phyloP scores from a whole-genome alignment of 2,329 filamentous ascomycete genomes.

The Ophiostoma sp. region DNA sequence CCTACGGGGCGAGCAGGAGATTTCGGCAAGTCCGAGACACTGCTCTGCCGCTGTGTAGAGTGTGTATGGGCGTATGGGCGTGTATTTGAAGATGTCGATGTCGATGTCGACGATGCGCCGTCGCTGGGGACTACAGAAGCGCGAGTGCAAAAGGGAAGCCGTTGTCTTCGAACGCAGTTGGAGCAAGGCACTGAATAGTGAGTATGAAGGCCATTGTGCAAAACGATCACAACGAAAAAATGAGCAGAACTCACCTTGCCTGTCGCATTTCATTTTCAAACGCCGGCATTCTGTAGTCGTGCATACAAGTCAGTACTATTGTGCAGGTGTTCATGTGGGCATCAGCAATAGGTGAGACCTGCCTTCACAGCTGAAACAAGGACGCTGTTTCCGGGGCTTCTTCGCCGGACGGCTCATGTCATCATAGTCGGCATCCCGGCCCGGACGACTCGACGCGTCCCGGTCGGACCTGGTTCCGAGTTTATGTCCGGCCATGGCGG shows the following conservation, averaged over 20 bases:
- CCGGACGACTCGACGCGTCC: neutral
- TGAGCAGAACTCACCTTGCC: neutral
- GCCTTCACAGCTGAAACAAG: slow-evolving; percentile 18
- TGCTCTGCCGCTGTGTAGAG: neutral
- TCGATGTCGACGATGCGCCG: neutral
- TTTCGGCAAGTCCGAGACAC: neutral
- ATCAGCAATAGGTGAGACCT: neutral
- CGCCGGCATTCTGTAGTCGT: neutral
- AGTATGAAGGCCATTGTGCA: neutral
- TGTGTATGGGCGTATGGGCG: neutral
- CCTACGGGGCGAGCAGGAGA: neutral
- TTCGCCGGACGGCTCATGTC: slow-evolving; percentile 11
- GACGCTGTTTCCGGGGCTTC: slow-evolving; percentile 19
- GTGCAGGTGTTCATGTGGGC: neutral
- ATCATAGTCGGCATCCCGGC: neutral
- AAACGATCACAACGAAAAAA: neutral
- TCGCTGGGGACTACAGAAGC: neutral
- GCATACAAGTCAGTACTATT: neutral
- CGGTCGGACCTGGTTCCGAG: neutral
- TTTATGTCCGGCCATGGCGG: slow-evolving; percentile 1
- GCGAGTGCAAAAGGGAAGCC: neutral
- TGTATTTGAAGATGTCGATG: neutral
- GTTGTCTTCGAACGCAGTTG: neutral
- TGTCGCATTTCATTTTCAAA: slow-evolving; percentile 3
- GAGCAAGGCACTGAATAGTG: neutral